phyloP scores from a whole-genome alignment of 139 green algal genomes.

The Dunaliella sp. region DNA sequence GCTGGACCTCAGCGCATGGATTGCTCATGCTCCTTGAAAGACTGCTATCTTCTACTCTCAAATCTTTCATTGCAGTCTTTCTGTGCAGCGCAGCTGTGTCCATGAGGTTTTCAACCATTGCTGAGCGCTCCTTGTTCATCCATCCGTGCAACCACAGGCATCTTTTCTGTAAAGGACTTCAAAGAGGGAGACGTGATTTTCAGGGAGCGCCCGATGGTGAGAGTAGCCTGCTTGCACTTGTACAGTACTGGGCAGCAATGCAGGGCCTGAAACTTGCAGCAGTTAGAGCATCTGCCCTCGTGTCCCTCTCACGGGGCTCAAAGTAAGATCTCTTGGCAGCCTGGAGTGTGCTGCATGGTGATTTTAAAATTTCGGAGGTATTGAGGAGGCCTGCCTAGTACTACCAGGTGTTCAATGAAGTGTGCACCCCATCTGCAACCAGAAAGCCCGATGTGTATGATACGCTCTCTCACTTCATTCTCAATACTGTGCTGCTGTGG shows the following conservation, averaged over 20 bases:
- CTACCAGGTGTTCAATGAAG: too few relatives aligned
- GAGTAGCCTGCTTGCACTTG: background rate
- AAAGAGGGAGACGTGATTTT: background rate
- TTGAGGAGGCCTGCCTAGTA: too few relatives aligned
- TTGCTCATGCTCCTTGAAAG: background rate
- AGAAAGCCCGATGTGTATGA: too few relatives aligned
- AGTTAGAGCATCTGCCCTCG: background rate
- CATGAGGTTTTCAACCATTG: too few relatives aligned
- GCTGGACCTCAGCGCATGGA: background rate
- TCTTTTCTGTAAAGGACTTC: background rate
- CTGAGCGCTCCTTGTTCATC: too few relatives aligned
- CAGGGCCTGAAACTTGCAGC: background rate
- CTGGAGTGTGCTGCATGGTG: background rate
- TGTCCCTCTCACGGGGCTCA: background rate
- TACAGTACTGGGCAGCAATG: background rate
- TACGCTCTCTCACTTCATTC: too few relatives aligned
- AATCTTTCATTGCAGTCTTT: background rate
- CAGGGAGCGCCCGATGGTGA: slow-evolving; percentile 7
- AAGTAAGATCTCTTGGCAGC: background rate
- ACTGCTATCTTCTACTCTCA: background rate
- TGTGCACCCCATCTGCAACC: too few relatives aligned
- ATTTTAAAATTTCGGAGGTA: too few relatives aligned
- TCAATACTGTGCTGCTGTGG: too few relatives aligned
- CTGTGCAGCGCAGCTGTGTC: too few relatives aligned
- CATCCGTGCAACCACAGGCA: background rate